These are phyloP conservation scores for Sarocladium kiliense DNA, from an alignment of 2,329 filamentous ascomycete genomes.

Conservation along the genomic window DNA sequence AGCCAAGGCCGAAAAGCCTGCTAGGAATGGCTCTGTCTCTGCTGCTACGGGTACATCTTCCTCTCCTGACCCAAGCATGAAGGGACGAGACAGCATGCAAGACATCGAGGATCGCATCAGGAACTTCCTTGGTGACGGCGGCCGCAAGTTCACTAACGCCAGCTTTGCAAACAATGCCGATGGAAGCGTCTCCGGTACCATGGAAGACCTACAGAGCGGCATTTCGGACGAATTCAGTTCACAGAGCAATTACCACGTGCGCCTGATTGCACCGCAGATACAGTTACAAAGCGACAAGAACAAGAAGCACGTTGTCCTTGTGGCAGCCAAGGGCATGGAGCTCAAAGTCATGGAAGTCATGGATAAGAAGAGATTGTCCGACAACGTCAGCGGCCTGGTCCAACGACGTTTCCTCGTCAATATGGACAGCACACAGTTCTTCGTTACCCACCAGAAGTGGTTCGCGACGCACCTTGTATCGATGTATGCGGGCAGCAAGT, in stretches of 20 bases:
- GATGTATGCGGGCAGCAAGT: conserved; percentile 90
- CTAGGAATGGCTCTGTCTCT: not conserved
- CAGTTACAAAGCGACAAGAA: conserved; percentile 99
- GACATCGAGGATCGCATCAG: conserved; percentile 82
- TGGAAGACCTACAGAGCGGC: conserved; percentile 63
- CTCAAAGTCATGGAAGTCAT: conserved; percentile 96
- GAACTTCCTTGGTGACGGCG: conserved; percentile 74
- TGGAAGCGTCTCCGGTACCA: conserved; percentile 32
- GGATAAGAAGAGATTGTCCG: conserved; percentile 88
- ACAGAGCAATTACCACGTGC: conserved; percentile 90
- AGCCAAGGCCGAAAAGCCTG: conserved; percentile 43
- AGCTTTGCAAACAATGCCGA: conserved; percentile 28
- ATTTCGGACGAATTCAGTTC: conserved; percentile 84
- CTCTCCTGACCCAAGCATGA: conserved; percentile 34
- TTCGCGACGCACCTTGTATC: conserved; percentile 80
- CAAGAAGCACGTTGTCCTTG: conserved; percentile 90
- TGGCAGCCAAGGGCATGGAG: conserved; percentile 96
- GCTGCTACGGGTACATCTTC: conserved; percentile 13
- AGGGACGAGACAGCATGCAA: conserved; percentile 44
- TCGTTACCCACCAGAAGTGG: conserved; percentile 90
- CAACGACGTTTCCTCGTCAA: conserved; percentile 90
- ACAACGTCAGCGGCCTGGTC: conserved; percentile 90
- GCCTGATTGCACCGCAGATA: conserved; percentile 94
- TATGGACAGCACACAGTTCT: conserved; percentile 98
- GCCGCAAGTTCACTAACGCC: conserved; percentile 62